A percentile compares a stretch with the other conserved stretches of the same genome.
phyloP scores from a whole-genome alignment of 768 basidiomycete species.

The Amanita rubescens region DNA sequence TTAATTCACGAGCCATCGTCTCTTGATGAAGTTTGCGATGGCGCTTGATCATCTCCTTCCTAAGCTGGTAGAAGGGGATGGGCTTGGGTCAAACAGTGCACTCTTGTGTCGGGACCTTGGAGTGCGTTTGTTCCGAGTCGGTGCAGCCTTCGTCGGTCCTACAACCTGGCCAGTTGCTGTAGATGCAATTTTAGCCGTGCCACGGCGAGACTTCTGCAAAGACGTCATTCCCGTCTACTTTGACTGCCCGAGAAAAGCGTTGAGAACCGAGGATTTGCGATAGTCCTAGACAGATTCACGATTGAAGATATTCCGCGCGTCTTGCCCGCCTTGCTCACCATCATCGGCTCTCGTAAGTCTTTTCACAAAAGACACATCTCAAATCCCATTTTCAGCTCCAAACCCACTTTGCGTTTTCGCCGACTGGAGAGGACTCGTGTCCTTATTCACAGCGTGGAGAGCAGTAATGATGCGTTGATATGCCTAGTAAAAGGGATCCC shows the following conservation, averaged over 20 bases:
- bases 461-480: too few relatives aligned
- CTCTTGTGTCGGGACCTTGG: neutral
- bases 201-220: neutral
- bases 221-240: neutral
- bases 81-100: neutral
- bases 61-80: conserved; percentile 5
- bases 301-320: conserved; percentile 1
- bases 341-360: conserved; percentile 1
- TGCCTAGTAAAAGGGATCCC: too few relatives aligned
- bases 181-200: neutral
- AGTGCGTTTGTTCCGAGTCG: neutral
- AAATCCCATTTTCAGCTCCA: neutral
- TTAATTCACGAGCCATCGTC: neutral
- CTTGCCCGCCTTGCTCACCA: neutral
- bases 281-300: conserved; percentile 4
- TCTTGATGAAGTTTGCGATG: conserved; percentile 5
- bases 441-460: too few relatives aligned
- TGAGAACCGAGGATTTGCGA: conserved; percentile 1
- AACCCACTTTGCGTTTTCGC: neutral
- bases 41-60: conserved; percentile 4
- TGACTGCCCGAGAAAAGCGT: neutral
- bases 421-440: too few relatives aligned
- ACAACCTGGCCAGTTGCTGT: neutral
- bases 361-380: conserved; percentile 6
- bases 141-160: neutral